These are phyloP conservation scores for Haberlea rhodopensis DNA, from an alignment of 257 asterid species.

Conservation along the genomic window DNA sequence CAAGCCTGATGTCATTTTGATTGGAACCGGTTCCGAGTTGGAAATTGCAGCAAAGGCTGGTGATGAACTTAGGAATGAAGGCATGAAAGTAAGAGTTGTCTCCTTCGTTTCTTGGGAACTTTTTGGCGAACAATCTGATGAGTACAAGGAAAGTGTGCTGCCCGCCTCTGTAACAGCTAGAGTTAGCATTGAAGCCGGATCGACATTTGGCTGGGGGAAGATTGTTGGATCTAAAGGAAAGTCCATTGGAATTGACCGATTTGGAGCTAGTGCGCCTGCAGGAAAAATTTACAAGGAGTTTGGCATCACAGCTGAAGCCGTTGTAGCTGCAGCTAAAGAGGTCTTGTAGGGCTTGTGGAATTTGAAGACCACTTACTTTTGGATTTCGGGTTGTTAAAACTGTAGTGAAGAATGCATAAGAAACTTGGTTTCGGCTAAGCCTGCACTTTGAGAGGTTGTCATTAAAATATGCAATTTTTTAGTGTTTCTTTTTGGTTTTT, in stretches of 20 bases:
- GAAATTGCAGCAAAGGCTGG: slow-evolving; percentile 68
- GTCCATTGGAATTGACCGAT: slow-evolving; percentile 63
- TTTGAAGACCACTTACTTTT: slow-evolving; percentile 19
- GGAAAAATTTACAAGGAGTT: slow-evolving; percentile 55
- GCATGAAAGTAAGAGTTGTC: slow-evolving; percentile 73
- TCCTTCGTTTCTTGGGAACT: slow-evolving; percentile 84
- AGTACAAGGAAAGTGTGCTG: slow-evolving; percentile 71
- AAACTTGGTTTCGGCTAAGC: slow-evolving; percentile 26
- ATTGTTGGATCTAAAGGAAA: slow-evolving; percentile 64
- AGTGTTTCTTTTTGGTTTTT: slow-evolving; percentile 23
- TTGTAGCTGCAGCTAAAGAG: slow-evolving; percentile 73
- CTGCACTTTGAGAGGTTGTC: slow-evolving; percentile 30
- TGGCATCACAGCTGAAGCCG: slow-evolving; percentile 68
- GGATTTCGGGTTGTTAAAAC: slow-evolving; percentile 18
- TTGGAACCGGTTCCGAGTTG: slow-evolving; percentile 73
- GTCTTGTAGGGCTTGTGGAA: slow-evolving; percentile 38
- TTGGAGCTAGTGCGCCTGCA: slow-evolving; percentile 79
- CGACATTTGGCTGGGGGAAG: slow-evolving; percentile 75
- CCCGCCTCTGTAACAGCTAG: slow-evolving; percentile 61
- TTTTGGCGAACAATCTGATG: slow-evolving; percentile 62
- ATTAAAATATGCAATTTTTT: slow-evolving; percentile 37
- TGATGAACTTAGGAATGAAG: slow-evolving; percentile 71
- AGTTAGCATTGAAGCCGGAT: slow-evolving; percentile 80
- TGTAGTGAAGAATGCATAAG: slow-evolving; percentile 16
- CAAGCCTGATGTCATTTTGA: slow-evolving; percentile 63